Percentiles rank a stretch among this genome's conserved stretches.
These are phyloP conservation scores for Monosporascus sp. DNA, from an alignment of 2,329 filamentous ascomycete species.

Conservation along the genomic window DNA sequence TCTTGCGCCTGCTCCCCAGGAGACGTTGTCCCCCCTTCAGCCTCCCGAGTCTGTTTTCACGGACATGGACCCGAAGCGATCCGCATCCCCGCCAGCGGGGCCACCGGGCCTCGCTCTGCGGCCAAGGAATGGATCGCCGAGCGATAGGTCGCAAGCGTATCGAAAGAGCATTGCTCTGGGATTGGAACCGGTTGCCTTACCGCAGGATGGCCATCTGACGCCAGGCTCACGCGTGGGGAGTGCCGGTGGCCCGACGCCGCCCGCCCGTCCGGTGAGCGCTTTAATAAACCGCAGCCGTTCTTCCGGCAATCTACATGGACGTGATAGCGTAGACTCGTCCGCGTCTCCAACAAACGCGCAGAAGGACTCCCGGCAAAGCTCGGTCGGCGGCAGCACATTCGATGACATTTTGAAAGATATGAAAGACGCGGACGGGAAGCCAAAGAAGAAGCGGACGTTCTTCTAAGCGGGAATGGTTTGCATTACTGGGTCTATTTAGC, in stretches of 20 bases:
- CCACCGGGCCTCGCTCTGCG: slow-evolving; percentile 23
- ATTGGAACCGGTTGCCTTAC: slow-evolving; percentile 25
- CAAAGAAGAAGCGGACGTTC: slow-evolving; percentile 30
- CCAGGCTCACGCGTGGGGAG: slow-evolving; percentile 21
- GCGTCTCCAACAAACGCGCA: slow-evolving; percentile 12
- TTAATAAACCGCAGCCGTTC: slow-evolving; percentile 25
- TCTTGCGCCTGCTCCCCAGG: slow-evolving; percentile 15
- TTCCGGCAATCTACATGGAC: slow-evolving; percentile 23
- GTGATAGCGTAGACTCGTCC: slow-evolving; percentile 1
- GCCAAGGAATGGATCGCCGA: slow-evolving; percentile 19
- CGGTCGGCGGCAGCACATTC: slow-evolving; percentile 27
- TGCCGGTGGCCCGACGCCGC: slow-evolving; percentile 17
- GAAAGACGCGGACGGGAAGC: slow-evolving; percentile 24
- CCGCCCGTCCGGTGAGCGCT: slow-evolving; percentile 18
- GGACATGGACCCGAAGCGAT: slow-evolving; percentile 26
- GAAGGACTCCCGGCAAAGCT: slow-evolving; percentile 14
- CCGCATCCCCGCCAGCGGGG: slow-evolving; percentile 20
- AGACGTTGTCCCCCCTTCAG: slow-evolving; percentile 21
- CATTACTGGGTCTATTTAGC: too few relatives aligned
- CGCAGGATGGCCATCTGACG: slow-evolving; percentile 11
- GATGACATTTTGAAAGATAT: slow-evolving; percentile 30
- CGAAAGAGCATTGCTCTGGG: slow-evolving; percentile 28
- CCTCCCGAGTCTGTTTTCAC: slow-evolving; percentile 26
- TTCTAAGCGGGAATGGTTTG: slow-evolving; percentile 14
- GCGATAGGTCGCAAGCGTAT: slow-evolving; percentile 18